Base-by-base conservation (phyloP, 495 filamentous ascomycete genomes). In the Penicillium cosmopolitanum region DNA sequence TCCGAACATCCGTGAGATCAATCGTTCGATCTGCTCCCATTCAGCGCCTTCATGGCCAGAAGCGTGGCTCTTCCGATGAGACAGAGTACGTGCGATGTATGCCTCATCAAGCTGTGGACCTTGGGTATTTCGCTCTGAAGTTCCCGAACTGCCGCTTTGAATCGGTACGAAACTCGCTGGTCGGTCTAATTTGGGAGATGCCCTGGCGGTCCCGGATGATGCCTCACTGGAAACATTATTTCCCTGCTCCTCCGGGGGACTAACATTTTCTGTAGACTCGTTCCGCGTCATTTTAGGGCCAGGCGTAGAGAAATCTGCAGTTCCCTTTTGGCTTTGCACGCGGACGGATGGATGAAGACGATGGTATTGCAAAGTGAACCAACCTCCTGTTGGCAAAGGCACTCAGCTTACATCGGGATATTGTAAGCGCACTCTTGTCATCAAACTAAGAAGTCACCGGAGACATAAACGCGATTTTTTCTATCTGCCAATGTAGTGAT, bases 1-100 rank as follows among this genome's bases (percentile, higher is more conserved):
- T 31, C 80, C 88, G 65, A 87, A 92, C 81, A 88, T 89, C 2
- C 82, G 79, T 18, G 85, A 87, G 61, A 89, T 82, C 13, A 89
- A 58, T 31, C 66, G 73, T 58, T 85, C 75, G 36, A 89, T 83
- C 66, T 88, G 85, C 15, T 74, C 80, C 64, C 77, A 79, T 51
- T 86, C 82, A 46, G 85, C 83, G 18, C 80, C 76, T 25, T 72
- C 61, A 9, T 71, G 55, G 10, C 60, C 69, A 2, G 77, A 77
- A 0, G 70, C 70, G 21, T 65, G 53, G 25, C 74, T 85, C 31
- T 74, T 77, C 31, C 83, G 79, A 5, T 75, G 73, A 21, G 84
- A 85, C 5, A 88, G 59, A 0, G 72, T 79, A 1, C 67, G 71
- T 13, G 82, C 75, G 7, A 87, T 52, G 13, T 84, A 78, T 47